Percentiles rank a stretch among this genome's conserved stretches.
These are phyloP conservation scores for Vaccinium corymbosum DNA, from an alignment of 148 eudicot species.

Conservation along the genomic window DNA sequence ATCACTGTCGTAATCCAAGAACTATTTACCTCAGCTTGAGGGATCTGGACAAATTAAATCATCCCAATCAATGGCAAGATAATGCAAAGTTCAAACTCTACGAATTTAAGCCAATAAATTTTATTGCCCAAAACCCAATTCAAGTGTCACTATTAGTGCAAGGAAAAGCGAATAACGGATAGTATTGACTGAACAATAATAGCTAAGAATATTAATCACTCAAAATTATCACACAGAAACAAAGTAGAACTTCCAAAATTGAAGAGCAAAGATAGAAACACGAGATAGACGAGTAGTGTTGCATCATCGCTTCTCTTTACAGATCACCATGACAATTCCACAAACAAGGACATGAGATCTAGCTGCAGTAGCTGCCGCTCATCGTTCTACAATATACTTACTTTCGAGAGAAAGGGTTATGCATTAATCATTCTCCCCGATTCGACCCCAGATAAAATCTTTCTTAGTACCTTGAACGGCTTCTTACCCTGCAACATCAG, in stretches of 20 bases:
- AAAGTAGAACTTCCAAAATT: neutral
- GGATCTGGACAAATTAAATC: neutral
- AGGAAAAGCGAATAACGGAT: neutral
- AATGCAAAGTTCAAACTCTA: too few relatives aligned
- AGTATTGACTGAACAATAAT: neutral
- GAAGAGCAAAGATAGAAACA: neutral
- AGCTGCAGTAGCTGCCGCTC: neutral
- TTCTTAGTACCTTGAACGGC: slow-evolving; percentile 55
- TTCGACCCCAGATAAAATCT: neutral
- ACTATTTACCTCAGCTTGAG: neutral
- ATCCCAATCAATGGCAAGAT: neutral
- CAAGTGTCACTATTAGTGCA: neutral
- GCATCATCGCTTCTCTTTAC: neutral
- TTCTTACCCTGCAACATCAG: slow-evolving; percentile 41
- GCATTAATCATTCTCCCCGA: neutral
- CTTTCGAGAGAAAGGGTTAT: neutral
- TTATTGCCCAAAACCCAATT: neutral
- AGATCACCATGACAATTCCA: neutral
- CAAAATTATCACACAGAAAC: neutral
- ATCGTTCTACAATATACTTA: neutral
- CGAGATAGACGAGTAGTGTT: neutral
- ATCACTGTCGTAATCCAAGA: neutral
- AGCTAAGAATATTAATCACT: neutral
- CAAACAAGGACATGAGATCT: slow-evolving; percentile 4
- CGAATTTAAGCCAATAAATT: too few relatives aligned